phyloP scores from a whole-genome alignment of 768 basidiomycete genomes.

The Chalciporus chontae region DNA sequence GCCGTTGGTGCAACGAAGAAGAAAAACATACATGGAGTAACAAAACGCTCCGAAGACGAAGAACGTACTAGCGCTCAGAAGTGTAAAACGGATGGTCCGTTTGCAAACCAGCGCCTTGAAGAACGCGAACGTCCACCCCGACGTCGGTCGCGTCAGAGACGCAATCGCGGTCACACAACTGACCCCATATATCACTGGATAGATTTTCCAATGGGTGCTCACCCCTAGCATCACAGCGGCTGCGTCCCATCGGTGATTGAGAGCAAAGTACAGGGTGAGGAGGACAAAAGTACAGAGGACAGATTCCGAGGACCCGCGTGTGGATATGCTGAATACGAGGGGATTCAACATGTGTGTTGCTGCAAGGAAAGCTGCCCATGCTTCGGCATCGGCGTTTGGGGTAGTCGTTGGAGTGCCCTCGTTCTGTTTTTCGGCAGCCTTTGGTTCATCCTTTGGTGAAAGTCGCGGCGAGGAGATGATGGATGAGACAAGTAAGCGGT shows the following conservation, averaged over 20 bases:
- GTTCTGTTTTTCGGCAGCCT: conserved; percentile 1
- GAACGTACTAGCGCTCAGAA: conserved; percentile 72
- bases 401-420: not conserved
- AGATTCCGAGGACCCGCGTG: conserved; percentile 93
- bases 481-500: conserved; percentile 51
- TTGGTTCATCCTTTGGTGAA: conserved; percentile 2
- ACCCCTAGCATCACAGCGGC: conserved; percentile 76
- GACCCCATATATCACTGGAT: conserved; percentile 89
- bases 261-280: conserved; percentile 56
- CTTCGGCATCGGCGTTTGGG: not conserved
- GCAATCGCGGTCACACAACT: conserved; percentile 48
- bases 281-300: conserved; percentile 80
- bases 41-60: conserved; percentile 54
- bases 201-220: conserved; percentile 96
- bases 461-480: conserved; percentile 37
- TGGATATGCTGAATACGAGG: conserved; percentile 92
- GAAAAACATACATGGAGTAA: conserved; percentile 67
- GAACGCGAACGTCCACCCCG: conserved; percentile 23
- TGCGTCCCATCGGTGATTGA: conserved; percentile 54
- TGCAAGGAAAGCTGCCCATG: conserved; percentile 54
- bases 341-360: conserved; percentile 87
- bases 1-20: not conserved
- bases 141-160: conserved; percentile 15
- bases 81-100: conserved; percentile 58
- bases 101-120: conserved; percentile 43